These are phyloP conservation scores for Pleurozium schreberi DNA, from an alignment of 225 moss, liverwort and hornwort genomes.

Conservation along the genomic window DNA sequence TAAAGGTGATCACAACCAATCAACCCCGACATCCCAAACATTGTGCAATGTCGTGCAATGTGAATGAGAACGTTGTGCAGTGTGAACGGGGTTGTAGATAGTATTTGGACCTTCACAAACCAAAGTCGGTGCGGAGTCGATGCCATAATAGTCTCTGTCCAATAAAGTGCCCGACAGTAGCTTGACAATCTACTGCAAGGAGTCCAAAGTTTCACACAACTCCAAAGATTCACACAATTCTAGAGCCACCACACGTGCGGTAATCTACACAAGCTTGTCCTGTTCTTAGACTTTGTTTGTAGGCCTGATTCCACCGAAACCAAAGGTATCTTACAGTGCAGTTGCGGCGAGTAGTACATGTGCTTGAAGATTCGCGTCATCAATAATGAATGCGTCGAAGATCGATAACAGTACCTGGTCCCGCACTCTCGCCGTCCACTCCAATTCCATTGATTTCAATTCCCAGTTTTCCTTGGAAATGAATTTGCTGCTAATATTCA, in stretches of 20 bases:
- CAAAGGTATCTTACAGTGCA: not conserved
- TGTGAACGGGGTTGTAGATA: too few relatives aligned
- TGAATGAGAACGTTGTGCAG: too few relatives aligned
- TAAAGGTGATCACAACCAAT: too few relatives aligned
- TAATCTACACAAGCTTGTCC: not conserved
- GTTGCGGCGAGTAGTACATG: not conserved
- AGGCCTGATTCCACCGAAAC: not conserved
- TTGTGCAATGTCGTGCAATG: too few relatives aligned
- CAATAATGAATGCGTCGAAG: not conserved
- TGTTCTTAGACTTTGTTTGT: not conserved
- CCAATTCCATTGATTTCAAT: not conserved
- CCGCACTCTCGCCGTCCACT: not conserved
- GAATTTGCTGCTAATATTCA: not conserved
- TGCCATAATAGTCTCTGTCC: too few relatives aligned
- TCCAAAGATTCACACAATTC: not conserved
- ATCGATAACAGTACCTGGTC: not conserved
- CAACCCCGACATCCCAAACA: too few relatives aligned
- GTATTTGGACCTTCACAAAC: too few relatives aligned
- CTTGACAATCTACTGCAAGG: not conserved
- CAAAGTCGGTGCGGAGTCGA: too few relatives aligned
- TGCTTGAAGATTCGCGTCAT: not conserved
- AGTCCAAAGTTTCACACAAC: not conserved
- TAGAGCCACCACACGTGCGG: not conserved
- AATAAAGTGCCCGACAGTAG: not conserved
- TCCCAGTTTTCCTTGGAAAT: not conserved